Base-by-base conservation (phyloP, 139 green algal species). In the Picochlorum sp. region DNA sequence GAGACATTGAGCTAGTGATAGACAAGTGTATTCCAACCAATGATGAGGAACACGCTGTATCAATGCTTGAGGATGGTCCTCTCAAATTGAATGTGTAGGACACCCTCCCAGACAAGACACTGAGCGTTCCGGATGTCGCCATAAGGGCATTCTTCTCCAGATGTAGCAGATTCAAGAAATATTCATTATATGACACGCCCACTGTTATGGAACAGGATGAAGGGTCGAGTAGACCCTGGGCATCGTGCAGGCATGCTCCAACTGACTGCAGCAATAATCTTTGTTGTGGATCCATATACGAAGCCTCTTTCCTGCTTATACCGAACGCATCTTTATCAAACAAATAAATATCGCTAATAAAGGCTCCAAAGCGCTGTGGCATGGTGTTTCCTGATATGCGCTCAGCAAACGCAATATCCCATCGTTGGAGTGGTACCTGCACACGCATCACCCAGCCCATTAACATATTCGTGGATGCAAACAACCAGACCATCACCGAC, bases 21-120 rank as follows among this genome's bases (percentile, higher is more conserved):
- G 85, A 82, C 11, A 94, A 45, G 61, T 85, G 69, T 2, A 79
- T 70, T 16, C 83, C 79, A 3, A 95, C 86, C 21, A 96, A 72
- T 9, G 85, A 93, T 7, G 88, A 92, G 10, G 88, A 95, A 77
- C 90, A 96, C 4, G 90, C 90, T 4, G 86, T 91, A 68, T 86
- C 72, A 11, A 79, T 73, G 41, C 44, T 73, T 81, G 82, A 16
- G 15, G 64, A 79, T 26, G 88, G 86, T 21, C 88, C 88, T 44
- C 74, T 75, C 4, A 95, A 61, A 1, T 72, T 79, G 38, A 92
- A 83, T 0, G 75, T 79, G 66, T 85, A 96, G 4, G 85, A 90
- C 11, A 95, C 20, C 9, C 89, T 78, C 2, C 89, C 89, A 21
- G 82, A 80, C n/a, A 81, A 79, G 0, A 60, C 67, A 2, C 62